These are phyloP conservation scores for Sporopachydermia lactativora DNA, from an alignment of 805 yeast genomes.

Conservation along the genomic window DNA sequence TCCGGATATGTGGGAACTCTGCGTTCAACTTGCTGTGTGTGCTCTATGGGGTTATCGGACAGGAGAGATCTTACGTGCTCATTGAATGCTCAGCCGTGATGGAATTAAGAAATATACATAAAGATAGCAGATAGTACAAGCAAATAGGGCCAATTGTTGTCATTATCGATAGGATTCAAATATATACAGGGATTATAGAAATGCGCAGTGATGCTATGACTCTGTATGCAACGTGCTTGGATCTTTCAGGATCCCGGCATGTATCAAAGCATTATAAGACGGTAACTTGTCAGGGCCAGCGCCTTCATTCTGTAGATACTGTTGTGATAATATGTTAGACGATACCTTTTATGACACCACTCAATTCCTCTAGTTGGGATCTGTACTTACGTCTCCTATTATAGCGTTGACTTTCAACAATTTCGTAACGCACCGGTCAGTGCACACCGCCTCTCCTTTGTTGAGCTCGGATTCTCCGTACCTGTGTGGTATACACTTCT, in stretches of 20 bases:
- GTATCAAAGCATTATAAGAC: background rate
- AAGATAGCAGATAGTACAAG: too few species aligned
- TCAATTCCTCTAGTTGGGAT: conserved; percentile 4
- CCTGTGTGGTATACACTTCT: conserved; percentile 74
- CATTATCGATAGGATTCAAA: too few species aligned
- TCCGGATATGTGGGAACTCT: too few species aligned
- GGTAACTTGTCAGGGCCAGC: background rate
- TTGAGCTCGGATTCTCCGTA: conserved; percentile 75
- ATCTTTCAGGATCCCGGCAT: background rate
- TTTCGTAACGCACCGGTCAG: conserved; percentile 78
- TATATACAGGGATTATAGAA: too few species aligned
- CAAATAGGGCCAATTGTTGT: too few species aligned
- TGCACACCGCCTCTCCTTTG: conserved; percentile 73
- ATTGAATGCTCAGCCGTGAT: too few species aligned
- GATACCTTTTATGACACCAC: conserved; percentile 4
- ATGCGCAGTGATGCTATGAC: too few species aligned
- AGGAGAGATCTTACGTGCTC: too few species aligned
- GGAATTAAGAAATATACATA: too few species aligned
- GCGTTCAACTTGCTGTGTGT: too few species aligned
- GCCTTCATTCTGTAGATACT: background rate
- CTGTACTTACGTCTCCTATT: conserved; percentile 33
- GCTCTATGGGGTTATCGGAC: too few species aligned
- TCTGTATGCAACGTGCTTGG: background rate
- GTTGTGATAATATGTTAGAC: too few species aligned
- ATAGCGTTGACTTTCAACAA: conserved; percentile 59